Conservation (phyloP, 164 flowering plant species). For the Umbilicus rupestris region DNA sequence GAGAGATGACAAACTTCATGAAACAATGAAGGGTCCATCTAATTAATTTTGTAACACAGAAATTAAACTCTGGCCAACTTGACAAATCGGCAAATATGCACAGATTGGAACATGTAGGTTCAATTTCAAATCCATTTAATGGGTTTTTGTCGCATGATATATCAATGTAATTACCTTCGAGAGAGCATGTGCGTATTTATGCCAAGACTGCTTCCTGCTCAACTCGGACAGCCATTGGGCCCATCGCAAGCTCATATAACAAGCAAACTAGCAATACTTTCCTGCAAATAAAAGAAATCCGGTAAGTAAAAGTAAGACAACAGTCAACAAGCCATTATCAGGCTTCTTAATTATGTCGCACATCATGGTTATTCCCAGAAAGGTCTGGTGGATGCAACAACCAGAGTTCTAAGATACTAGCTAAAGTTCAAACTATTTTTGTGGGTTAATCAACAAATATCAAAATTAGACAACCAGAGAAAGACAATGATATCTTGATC, state of each 20-base stretch:
- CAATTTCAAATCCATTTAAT: too few species aligned
- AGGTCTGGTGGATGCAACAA: constrained; percentile 4
- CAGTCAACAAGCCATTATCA: background rate
- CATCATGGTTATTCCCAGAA: background rate
- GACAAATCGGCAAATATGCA: too few species aligned
- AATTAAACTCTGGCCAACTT: too few species aligned
- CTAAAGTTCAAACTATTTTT: background rate
- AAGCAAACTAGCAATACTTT: too few species aligned
- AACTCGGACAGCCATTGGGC: too few species aligned
- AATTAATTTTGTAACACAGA: background rate
- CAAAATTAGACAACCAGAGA: background rate
- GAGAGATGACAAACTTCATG: background rate
- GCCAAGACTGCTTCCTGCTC: too few species aligned
- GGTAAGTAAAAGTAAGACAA: background rate
- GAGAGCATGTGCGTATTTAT: too few species aligned
- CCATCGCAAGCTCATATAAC: too few species aligned
- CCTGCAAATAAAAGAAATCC: too few species aligned
- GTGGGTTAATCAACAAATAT: background rate
- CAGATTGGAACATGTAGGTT: too few species aligned
- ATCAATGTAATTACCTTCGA: too few species aligned
- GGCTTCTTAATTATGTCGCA: background rate
- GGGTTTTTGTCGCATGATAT: too few species aligned
- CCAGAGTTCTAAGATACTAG: background rate
- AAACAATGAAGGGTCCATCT: background rate
- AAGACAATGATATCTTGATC: background rate